Evolutionary conservation across 176 grass and related monocot species (phyloP).

Genomic region (Urochloa ruziziensis): DNA sequence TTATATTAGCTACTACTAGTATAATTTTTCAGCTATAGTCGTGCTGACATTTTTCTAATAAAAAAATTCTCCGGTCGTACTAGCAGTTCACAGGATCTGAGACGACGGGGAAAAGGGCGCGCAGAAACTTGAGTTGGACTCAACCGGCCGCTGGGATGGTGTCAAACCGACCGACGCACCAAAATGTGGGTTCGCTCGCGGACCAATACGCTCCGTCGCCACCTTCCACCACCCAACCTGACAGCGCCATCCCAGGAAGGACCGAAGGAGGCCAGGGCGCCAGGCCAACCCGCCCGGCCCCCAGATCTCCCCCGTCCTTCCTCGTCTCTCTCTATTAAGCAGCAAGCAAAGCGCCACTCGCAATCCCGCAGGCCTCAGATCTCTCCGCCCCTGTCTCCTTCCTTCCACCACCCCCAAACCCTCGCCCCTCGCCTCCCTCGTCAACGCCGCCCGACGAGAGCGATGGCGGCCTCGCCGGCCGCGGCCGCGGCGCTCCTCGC

Average conservation of each 20-base stretch:
- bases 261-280: too few species aligned
- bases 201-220: constrained; percentile 30
- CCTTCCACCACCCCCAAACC: constrained; percentile 7
- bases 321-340: constrained; percentile 38
- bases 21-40: not conserved
- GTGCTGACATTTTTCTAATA: not conserved
- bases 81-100: not conserved
- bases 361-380: constrained; percentile 26
- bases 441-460: constrained; percentile 49
- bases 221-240: constrained; percentile 39
- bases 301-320: constrained; percentile 25
- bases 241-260: constrained; percentile 20
- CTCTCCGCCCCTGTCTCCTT: constrained; percentile 19
- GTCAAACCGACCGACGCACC: constrained; percentile 52
- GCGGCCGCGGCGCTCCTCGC: constrained; percentile 41
- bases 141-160: constrained; percentile 12
- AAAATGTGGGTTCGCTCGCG: constrained; percentile 33
- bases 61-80: not conserved
- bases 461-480: constrained; percentile 50
- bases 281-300: not conserved
- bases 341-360: constrained; percentile 42
- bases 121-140: constrained; percentile 44
- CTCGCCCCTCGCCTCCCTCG: not conserved
- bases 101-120: not conserved
- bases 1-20: not conserved